These are phyloP conservation scores for Sporisorium iseilematis-ciliati DNA, from an alignment of 1,284 basidiomycete genomes.

Conservation along the genomic window DNA sequence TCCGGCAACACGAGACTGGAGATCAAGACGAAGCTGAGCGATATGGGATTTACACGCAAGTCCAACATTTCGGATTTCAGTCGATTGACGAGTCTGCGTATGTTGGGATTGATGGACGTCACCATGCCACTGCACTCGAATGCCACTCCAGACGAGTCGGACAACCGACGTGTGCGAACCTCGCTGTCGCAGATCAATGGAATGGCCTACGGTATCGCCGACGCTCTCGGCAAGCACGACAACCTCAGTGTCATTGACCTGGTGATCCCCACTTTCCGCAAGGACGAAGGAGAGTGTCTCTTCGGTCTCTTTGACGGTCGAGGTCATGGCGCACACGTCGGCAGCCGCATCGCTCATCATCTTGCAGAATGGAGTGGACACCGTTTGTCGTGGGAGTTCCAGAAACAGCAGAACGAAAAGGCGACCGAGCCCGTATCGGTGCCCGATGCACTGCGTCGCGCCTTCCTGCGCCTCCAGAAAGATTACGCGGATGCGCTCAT, in stretches of 20 bases:
- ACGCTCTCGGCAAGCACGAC: constrained; percentile 79
- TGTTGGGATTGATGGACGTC: constrained; percentile 97
- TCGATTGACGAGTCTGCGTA: constrained; percentile 82
- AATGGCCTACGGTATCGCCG: constrained; percentile 97
- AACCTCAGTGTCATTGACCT: constrained; percentile 89
- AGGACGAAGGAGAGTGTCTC: constrained; percentile 83
- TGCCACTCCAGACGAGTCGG: constrained; percentile 83
- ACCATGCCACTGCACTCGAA: constrained; percentile 75
- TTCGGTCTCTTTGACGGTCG: constrained; percentile 89
- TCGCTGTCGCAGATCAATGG: constrained; percentile 89
- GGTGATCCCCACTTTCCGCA: constrained; percentile 88
- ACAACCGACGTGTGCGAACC: constrained; percentile 90
- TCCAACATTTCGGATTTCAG: constrained; percentile 83
- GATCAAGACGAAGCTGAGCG: constrained; percentile 77
- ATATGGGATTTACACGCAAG: constrained; percentile 66
- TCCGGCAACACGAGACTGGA: constrained; percentile 89
- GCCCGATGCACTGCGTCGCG: constrained; percentile 60
- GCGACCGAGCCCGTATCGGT: constrained; percentile 45
- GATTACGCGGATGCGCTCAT: constrained; percentile 65
- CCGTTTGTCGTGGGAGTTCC: constrained; percentile 60
- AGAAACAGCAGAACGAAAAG: constrained; percentile 41
- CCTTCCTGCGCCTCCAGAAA: constrained; percentile 66
- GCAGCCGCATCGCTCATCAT: constrained; percentile 75
- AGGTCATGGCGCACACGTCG: constrained; percentile 72
- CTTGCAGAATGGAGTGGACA: constrained; percentile 60